Evolutionary conservation across 2,329 filamentous ascomycete species (phyloP).

Genomic region (Bisporella sp.): DNA sequence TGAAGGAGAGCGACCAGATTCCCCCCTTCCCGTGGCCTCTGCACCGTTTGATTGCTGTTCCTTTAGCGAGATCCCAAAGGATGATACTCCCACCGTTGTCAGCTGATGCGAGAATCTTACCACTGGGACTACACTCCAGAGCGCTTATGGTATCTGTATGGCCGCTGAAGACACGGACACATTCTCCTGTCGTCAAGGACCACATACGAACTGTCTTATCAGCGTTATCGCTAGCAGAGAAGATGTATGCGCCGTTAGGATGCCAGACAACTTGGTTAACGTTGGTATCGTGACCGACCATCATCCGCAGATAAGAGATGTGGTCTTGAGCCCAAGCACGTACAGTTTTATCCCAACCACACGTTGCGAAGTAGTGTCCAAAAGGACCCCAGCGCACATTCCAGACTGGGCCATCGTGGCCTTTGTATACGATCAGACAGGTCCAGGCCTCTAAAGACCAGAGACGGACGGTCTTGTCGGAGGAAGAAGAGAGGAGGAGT

Average conservation of each 20-base stretch:
- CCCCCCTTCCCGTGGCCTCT: slow-evolving; percentile 89
- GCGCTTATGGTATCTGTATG: slow-evolving; percentile 84
- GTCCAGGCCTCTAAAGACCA: slow-evolving; percentile 91
- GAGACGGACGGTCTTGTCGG: slow-evolving; percentile 79
- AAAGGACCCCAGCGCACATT: slow-evolving; percentile 85
- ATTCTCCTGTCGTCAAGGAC: slow-evolving; percentile 80
- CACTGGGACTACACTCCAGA: slow-evolving; percentile 78
- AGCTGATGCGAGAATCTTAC: slow-evolving; percentile 83
- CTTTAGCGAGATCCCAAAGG: slow-evolving; percentile 89
- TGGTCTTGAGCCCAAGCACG: slow-evolving; percentile 91
- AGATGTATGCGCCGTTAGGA: slow-evolving; percentile 87
- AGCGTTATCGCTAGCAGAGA: slow-evolving; percentile 78
- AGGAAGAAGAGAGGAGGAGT: slow-evolving; percentile 79
- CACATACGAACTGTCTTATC: slow-evolving; percentile 97
- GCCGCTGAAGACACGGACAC: slow-evolving; percentile 86
- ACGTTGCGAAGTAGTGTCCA: slow-evolving; percentile 89
- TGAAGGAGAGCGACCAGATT: slow-evolving; percentile 90
- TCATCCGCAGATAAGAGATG: slow-evolving; percentile 78
- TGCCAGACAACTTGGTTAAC: slow-evolving; percentile 94
- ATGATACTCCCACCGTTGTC: slow-evolving; percentile 86
- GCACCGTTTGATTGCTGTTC: slow-evolving; percentile 82
- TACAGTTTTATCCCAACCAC: slow-evolving; percentile 82
- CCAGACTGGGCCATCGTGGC: slow-evolving; percentile 84
- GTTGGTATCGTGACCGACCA: slow-evolving; percentile 87
- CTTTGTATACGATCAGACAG: slow-evolving; percentile 91